Evolutionary conservation across 306 rosid genomes (phyloP).

Genomic region (Malus fusca): DNA sequence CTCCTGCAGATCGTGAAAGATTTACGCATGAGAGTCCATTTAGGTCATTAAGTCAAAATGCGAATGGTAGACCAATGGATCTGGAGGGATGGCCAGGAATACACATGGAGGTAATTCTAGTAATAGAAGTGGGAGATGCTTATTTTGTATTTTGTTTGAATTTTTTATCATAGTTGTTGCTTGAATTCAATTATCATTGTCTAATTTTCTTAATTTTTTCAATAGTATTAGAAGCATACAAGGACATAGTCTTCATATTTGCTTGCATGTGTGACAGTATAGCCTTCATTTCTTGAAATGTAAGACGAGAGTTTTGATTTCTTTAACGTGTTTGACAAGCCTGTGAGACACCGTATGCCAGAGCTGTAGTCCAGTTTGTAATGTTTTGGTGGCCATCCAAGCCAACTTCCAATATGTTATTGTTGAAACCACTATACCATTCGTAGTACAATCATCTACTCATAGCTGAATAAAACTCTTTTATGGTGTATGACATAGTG

Average conservation of each 20-base stretch:
- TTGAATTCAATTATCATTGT: background rate
- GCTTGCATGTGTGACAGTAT: background rate
- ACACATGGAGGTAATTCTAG: constrained; percentile 54
- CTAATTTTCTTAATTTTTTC: background rate
- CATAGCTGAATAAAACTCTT: background rate
- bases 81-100: constrained; percentile 67
- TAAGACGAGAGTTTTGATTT: background rate
- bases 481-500: background rate
- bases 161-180: background rate
- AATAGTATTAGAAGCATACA: background rate
- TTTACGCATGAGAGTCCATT: constrained; percentile 58
- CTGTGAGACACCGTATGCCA: background rate
- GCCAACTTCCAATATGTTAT: background rate
- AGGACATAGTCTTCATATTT: background rate
- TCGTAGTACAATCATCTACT: background rate
- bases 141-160: background rate
- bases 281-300: background rate
- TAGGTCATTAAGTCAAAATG: constrained; percentile 50
- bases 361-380: background rate
- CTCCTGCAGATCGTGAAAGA: constrained; percentile 60
- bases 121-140: background rate
- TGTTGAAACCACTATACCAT: background rate
- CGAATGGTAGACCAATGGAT: constrained; percentile 58
- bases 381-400: background rate
- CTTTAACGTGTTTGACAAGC: background rate